Evolutionary conservation across 345 rosid species (phyloP), one percentile per base, ranked within the genome.

Genomic region (Brassica nigra): DNA sequence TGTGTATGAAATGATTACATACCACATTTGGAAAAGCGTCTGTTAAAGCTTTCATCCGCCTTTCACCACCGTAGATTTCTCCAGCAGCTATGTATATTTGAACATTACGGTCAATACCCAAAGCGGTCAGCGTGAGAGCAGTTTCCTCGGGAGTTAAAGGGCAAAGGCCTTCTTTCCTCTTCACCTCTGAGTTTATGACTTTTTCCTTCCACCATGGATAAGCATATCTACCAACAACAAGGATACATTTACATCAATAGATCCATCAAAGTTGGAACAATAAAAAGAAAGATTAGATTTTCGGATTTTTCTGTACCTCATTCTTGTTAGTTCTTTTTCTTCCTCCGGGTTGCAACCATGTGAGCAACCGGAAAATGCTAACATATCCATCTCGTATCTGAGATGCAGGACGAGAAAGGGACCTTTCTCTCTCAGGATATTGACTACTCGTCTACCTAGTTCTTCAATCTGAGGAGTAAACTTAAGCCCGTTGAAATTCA

Each of bases 371-470:
- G 99, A 95, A 80, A 95, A 95, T 1, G 99, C 93, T 78, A 95
- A 66, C 99, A 95, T 95, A 83, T 95, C 99, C 98, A 92, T 95
- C 84, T 95, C 99, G 27, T 92, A 95, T 69, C 99, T 87, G 11
- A 95, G 97, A 85, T 95, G 99, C 55, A 95, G 92, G 62, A 91
- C 98, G 47, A 92, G 79, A 75, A 89, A 94, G 37, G 94, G 97
- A 31, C 98, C 98, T 68, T 86, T 92, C 82, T 88, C 89, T 81
- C 94, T 87, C 82, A 95, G 84, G 66, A 92, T 86, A 63, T 79
- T 77, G 36, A 90, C 94, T 30, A 88, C 86, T 82, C 77, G 88
- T 83, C 90, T 88, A 31, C 99, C 98, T 52, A 95, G 76, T 74
- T 91, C 97, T 82, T 95, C 97, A 42, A 92, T 91, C 74, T 87